Percentiles rank a stretch among this genome's conserved stretches.
These are phyloP conservation scores for Cyclotella kingstonii DNA, from an alignment of 108 stramenopile genomes.

Conservation along the genomic window DNA sequence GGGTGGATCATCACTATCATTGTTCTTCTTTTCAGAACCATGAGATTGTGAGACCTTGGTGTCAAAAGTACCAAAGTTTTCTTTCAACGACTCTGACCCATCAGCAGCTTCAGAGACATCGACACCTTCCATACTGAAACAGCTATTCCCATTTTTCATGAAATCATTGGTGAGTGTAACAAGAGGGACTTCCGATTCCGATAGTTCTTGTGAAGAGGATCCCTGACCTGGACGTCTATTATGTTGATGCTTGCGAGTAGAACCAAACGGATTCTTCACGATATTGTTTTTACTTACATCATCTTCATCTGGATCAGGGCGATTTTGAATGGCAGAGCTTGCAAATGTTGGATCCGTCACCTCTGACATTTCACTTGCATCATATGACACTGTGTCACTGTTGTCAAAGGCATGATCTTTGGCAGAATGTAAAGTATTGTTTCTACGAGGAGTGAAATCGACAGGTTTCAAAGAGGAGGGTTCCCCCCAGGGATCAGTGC, in stretches of 20 bases:
- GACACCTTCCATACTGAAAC: conserved; percentile 2
- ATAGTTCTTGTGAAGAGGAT: conserved; percentile 17
- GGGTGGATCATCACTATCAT: conserved; percentile 12
- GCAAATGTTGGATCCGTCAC: conserved; percentile 35
- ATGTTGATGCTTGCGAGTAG: not conserved
- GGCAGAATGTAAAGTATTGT: conserved; percentile 2
- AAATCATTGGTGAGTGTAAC: not conserved
- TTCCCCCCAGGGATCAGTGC: conserved; percentile 31
- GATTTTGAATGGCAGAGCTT: not conserved
- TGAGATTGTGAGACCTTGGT: conserved; percentile 4
- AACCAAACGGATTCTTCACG: not conserved
- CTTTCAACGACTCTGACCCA: conserved; percentile 15
- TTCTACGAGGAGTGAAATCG: conserved; percentile 20
- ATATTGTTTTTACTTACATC: not conserved
- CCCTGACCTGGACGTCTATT: conserved; percentile 4
- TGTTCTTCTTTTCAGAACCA: not conserved
- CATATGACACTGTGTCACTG: conserved; percentile 12
- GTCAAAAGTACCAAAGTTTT: conserved; percentile 11
- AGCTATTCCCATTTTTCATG: conserved; percentile 3
- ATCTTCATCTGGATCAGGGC: conserved; percentile 18
- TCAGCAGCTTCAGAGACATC: not conserved
- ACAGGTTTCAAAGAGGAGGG: conserved; percentile 20
- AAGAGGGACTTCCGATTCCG: conserved; percentile 17
- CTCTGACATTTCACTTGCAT: conserved; percentile 37
- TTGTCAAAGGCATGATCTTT: conserved; percentile 13